These are phyloP conservation scores for Thuidium tamariscinum DNA, from an alignment of 225 moss, liverwort and hornwort species.

Conservation along the genomic window DNA sequence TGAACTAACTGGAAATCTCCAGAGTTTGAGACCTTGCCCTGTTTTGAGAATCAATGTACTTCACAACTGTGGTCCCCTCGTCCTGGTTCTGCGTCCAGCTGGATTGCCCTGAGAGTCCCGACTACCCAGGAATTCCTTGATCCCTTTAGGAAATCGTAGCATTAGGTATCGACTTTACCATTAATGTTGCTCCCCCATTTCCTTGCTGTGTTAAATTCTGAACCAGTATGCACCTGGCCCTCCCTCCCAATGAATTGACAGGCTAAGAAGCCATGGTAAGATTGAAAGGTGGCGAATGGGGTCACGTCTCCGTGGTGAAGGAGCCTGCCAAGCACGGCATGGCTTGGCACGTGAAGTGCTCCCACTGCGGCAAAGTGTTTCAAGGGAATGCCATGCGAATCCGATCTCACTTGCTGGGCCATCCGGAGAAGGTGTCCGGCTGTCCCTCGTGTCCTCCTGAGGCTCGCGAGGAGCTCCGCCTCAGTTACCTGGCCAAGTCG, in stretches of 20 bases:
- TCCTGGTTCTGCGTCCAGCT: neutral
- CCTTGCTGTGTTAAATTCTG: neutral
- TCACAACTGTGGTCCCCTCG: neutral
- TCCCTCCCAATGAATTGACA: neutral
- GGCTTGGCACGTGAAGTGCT: constrained; percentile 38
- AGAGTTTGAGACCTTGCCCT: neutral
- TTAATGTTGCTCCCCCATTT: neutral
- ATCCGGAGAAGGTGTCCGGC: constrained; percentile 23
- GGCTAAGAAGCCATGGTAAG: constrained; percentile 9
- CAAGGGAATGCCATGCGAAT: constrained; percentile 42
- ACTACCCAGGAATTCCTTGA: neutral
- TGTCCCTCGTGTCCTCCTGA: constrained; percentile 25
- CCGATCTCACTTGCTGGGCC: constrained; percentile 28
- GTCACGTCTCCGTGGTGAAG: constrained; percentile 32
- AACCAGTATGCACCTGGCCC: neutral
- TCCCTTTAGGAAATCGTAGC: neutral
- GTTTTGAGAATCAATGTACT: neutral
- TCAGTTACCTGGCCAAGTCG: constrained; percentile 21
- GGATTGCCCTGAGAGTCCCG: neutral
- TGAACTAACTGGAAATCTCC: neutral
- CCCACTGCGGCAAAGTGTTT: constrained; percentile 32
- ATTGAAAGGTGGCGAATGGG: constrained; percentile 42
- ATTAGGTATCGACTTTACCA: neutral
- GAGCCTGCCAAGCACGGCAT: constrained; percentile 40
- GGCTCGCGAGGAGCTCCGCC: constrained; percentile 30